Evolutionary conservation across 495 filamentous ascomycete genomes (phyloP).

Genomic region (Chaetomium tenue): DNA sequence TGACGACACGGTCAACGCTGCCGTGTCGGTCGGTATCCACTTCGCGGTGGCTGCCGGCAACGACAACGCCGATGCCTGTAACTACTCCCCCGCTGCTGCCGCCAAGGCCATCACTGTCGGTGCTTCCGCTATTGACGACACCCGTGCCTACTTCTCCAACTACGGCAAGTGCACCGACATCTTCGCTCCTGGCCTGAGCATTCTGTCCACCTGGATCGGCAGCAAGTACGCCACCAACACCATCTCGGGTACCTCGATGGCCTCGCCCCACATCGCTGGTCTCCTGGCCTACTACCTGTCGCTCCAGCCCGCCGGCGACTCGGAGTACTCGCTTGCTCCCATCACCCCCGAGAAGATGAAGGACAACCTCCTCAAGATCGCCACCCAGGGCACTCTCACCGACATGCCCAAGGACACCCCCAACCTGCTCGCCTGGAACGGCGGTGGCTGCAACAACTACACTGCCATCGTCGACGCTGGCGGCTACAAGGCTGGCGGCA

Average conservation of each 20-base stretch:
- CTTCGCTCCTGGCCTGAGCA: constrained; percentile 96
- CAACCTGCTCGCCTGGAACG: constrained; percentile 96
- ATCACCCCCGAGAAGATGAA: constrained; percentile 96
- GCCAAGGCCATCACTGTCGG: constrained; percentile 94
- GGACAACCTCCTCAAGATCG: constrained; percentile 77
- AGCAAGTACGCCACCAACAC: constrained; percentile 92
- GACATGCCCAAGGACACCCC: constrained; percentile 83
- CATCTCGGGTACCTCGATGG: constrained; percentile 99
- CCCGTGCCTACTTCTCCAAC: constrained; percentile 99
- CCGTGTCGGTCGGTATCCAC: constrained; percentile 85
- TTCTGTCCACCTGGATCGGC: constrained; percentile 96
- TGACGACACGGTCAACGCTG: constrained; percentile 90
- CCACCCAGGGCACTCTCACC: constrained; percentile 72
- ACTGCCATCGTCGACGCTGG: constrained; percentile 72
- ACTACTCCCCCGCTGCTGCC: constrained; percentile 97
- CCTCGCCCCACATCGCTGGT: constrained; percentile 94
- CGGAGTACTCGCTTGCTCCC: constrained; percentile 80
- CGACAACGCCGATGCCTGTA: constrained; percentile 97
- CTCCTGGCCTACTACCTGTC: constrained; percentile 97
- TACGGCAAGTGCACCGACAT: constrained; percentile 99
- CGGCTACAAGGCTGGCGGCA: constrained; percentile 50
- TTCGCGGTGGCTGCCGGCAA: constrained; percentile 98
- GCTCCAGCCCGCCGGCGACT: constrained; percentile 83
- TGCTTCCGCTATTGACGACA: constrained; percentile 87
- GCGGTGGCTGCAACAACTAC: constrained; percentile 91